Evolutionary conservation across 345 rosid genomes (phyloP).

Genomic region (Euphorbia peplus): DNA sequence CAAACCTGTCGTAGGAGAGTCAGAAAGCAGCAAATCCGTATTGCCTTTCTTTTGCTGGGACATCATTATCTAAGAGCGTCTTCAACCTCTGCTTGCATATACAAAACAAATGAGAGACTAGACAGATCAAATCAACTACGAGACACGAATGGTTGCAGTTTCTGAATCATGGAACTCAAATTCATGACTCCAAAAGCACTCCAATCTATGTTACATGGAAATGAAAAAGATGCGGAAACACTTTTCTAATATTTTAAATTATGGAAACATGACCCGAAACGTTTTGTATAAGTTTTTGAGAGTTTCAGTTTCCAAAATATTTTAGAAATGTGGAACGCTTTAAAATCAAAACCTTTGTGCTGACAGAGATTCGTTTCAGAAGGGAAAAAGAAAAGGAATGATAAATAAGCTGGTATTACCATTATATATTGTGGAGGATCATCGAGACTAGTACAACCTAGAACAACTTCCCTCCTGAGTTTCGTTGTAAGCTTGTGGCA

Average conservation of each 20-base stretch:
- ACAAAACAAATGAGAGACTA: constrained; percentile 3
- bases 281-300: too few species aligned
- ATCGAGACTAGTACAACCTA: constrained; percentile 73
- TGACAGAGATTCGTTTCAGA: too few species aligned
- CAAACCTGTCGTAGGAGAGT: not conserved
- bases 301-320: too few species aligned
- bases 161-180: not conserved
- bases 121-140: not conserved
- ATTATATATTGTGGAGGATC: constrained; percentile 76
- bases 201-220: not conserved
- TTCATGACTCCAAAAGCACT: too few species aligned
- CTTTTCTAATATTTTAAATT: too few species aligned
- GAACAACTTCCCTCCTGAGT: constrained; percentile 78
- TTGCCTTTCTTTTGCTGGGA: constrained; percentile 10
- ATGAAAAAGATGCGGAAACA: not conserved
- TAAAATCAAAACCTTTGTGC: too few species aligned
- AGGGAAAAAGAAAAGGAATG: not conserved
- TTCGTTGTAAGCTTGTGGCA: constrained; percentile 89
- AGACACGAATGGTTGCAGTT: not conserved
- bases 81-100: constrained; percentile 54
- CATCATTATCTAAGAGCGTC: constrained; percentile 44
- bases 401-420: constrained; percentile 36
- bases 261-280: too few species aligned
- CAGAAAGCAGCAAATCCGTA: not conserved
- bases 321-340: too few species aligned